Evolutionary conservation across 148 eudicot genomes (phyloP).

Genomic region (Polygonum maritimum): DNA sequence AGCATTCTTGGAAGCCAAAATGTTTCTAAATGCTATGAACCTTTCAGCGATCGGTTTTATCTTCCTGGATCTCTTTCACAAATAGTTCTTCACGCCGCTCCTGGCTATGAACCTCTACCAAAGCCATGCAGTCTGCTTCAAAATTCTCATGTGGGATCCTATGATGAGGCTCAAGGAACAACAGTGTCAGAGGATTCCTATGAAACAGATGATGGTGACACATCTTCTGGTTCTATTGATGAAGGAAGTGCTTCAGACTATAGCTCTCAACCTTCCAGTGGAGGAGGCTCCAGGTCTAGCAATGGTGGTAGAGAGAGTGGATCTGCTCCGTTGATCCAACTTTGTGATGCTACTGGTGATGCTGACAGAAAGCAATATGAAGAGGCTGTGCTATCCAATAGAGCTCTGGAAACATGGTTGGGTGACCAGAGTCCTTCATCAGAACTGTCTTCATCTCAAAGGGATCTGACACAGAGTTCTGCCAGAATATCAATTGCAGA

Average conservation of each 20-base stretch:
- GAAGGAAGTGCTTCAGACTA: constrained; percentile 53
- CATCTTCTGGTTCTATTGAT: constrained; percentile 51
- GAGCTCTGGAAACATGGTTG: constrained; percentile 86
- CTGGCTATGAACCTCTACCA: constrained; percentile 96
- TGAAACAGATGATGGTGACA: constrained; percentile 45
- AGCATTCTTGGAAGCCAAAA: constrained; percentile 37
- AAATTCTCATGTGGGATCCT: constrained; percentile 19
- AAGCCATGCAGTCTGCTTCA: constrained; percentile 60
- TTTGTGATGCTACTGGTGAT: constrained; percentile 50
- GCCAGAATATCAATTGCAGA: constrained; percentile 71
- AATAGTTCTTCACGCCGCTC: constrained; percentile 97
- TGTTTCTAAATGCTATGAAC: constrained; percentile 30
- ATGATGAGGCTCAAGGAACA: constrained; percentile 20
- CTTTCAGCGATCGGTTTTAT: constrained; percentile 55
- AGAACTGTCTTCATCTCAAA: constrained; percentile 30
- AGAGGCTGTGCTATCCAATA: constrained; percentile 61
- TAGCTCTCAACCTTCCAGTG: constrained; percentile 51
- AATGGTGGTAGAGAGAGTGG: constrained; percentile 32
- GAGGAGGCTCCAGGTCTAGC: constrained; percentile 36
- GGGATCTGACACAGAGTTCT: constrained; percentile 31
- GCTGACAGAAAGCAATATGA: constrained; percentile 23
- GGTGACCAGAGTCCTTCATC: constrained; percentile 42
- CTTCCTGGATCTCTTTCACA: constrained; percentile 99
- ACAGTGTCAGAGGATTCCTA: constrained; percentile 24
- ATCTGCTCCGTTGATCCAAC: constrained; percentile 52